Evolutionary conservation across 768 basidiomycete genomes (phyloP).

Genomic region (Rhodotorula toruloides): DNA sequence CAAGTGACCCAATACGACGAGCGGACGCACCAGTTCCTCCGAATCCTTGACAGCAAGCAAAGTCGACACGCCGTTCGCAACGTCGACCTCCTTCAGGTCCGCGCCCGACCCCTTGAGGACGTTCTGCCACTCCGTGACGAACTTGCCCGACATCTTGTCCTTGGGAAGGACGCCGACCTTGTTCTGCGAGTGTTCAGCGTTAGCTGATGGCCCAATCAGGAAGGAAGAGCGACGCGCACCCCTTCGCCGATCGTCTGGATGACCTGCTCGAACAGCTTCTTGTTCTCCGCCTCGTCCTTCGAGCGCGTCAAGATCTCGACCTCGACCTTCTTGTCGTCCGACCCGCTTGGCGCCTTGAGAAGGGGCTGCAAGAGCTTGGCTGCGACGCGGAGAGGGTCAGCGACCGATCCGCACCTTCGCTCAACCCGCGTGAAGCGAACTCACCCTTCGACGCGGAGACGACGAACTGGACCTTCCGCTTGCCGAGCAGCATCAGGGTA

Average conservation of each 20-base stretch:
- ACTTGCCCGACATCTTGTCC: constrained; percentile 77
- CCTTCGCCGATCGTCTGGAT: constrained; percentile 32
- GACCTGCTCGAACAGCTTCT: constrained; percentile 37
- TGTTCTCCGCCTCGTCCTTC: constrained; percentile 46
- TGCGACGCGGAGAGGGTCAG: neutral
- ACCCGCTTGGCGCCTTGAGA: neutral
- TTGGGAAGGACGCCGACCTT: constrained; percentile 73
- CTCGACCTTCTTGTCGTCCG: constrained; percentile 48
- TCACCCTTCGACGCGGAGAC: constrained; percentile 59
- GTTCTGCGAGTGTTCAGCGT: constrained; percentile 45
- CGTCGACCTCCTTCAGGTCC: constrained; percentile 70
- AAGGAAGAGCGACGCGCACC: constrained; percentile 3
- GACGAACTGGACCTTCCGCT: constrained; percentile 65
- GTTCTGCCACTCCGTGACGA: constrained; percentile 74
- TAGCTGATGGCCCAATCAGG: too few relatives aligned
- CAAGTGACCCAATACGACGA: neutral
- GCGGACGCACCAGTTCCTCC: constrained; percentile 66
- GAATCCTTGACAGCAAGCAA: constrained; percentile 83
- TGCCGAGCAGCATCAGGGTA: constrained; percentile 77
- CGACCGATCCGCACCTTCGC: neutral
- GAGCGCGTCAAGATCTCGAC: constrained; percentile 61
- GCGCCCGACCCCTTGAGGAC: constrained; percentile 35
- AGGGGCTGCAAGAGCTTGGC: constrained; percentile 38
- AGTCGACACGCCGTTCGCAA: constrained; percentile 66
- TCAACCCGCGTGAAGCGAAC: neutral